Percentiles rank a stretch among this genome's conserved stretches.
These are phyloP conservation scores for Carex parvula DNA, from an alignment of 176 grass and related monocot genomes.

Conservation along the genomic window DNA sequence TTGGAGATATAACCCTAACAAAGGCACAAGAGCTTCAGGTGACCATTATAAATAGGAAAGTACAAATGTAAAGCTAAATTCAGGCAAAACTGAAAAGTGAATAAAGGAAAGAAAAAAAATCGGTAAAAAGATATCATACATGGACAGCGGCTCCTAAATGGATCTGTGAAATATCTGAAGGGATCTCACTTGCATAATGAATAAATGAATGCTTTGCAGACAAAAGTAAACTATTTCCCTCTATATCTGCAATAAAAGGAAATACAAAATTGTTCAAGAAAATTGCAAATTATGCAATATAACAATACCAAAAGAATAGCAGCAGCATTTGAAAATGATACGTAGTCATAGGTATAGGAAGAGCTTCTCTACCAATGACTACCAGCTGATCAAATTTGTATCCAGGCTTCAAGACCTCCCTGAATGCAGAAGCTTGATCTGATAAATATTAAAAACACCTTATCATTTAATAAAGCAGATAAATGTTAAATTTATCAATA, in stretches of 20 bases:
- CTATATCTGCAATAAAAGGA: slow-evolving; percentile 52
- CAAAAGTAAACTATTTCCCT: slow-evolving; percentile 79
- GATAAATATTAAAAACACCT: slow-evolving; percentile 23
- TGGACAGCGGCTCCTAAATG: slow-evolving; percentile 48
- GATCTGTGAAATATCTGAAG: slow-evolving; percentile 64
- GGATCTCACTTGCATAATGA: slow-evolving; percentile 50
- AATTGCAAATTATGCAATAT: slow-evolving; percentile 18
- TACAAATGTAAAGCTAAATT: slow-evolving; percentile 1
- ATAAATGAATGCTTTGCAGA: slow-evolving; percentile 90
- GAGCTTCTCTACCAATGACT: slow-evolving; percentile 68
- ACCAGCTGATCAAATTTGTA: slow-evolving; percentile 74
- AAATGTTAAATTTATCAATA: background rate
- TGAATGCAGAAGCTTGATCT: slow-evolving; percentile 78
- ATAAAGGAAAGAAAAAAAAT: slow-evolving; percentile 1
- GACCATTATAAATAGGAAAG: background rate
- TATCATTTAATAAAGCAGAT: background rate
- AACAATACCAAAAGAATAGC: slow-evolving; percentile 4
- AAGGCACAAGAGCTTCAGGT: slow-evolving; percentile 25
- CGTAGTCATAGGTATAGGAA: background rate
- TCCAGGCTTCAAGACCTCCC: slow-evolving; percentile 79
- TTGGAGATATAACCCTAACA: slow-evolving; percentile 90
- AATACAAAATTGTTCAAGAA: slow-evolving; percentile 2
- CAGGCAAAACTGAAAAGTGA: background rate
- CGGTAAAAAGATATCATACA: slow-evolving; percentile 43
- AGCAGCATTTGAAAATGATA: background rate